phyloP scores from a whole-genome alignment of 768 basidiomycete species.

The Phallus indusiatus region DNA sequence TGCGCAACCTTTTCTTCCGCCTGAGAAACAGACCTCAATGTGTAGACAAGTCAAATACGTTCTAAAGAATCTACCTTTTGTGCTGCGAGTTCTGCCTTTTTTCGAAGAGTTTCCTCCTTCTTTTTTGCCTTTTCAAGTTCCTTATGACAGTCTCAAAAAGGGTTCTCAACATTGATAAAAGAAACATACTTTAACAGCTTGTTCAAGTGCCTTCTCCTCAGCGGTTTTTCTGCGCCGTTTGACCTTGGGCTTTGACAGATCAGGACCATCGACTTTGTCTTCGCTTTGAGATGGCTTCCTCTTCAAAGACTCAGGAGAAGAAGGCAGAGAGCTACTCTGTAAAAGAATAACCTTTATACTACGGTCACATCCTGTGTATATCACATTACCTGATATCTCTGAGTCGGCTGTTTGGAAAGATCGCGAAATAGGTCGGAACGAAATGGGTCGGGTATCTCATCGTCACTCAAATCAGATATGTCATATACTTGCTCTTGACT shows the following conservation, averaged over 20 bases:
- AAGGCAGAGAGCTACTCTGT: not conserved
- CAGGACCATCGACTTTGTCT: not conserved
- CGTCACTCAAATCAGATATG: not conserved
- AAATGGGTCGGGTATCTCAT: not conserved
- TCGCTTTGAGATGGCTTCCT: not conserved
- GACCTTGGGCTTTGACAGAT: not conserved
- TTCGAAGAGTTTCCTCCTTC: not conserved
- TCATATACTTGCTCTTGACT: not conserved
- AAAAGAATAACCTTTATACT: not conserved
- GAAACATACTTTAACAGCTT: not conserved
- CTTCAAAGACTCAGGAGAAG: not conserved
- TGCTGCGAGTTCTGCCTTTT: not conserved
- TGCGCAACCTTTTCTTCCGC: not conserved
- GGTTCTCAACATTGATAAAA: not conserved
- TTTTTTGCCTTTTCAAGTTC: not conserved
- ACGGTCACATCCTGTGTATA: not conserved
- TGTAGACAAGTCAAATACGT: not conserved
- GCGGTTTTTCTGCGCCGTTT: slow-evolving; percentile 1
- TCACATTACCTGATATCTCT: not conserved
- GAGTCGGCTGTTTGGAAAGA: not conserved
- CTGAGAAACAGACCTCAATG: not conserved
- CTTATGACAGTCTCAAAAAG: not conserved
- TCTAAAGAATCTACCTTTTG: not conserved
- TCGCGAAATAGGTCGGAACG: not conserved
- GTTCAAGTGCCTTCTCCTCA: slow-evolving; percentile 1